phyloP scores from a whole-genome alignment of 805 yeast species.

The Cyberlindnera lachancei region DNA sequence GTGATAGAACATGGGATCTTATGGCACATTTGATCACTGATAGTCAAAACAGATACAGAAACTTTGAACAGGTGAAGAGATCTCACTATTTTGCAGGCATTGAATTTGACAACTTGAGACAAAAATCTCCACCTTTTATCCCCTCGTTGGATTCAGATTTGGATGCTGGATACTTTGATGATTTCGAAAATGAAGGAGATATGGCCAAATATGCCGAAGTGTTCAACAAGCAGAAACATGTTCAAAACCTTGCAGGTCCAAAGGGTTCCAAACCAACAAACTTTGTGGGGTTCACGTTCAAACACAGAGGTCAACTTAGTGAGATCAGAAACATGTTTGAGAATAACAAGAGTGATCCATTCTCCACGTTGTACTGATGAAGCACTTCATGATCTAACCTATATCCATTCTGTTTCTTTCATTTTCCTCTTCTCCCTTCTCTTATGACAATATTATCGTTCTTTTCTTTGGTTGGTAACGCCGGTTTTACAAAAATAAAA shows the following conservation, averaged over 20 bases:
- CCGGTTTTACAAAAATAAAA: no score
- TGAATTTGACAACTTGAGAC: constrained; percentile 66
- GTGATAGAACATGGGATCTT: constrained; percentile 94
- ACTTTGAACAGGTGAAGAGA: constrained; percentile 71
- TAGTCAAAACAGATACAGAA: constrained; percentile 65
- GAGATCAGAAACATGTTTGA: constrained; percentile 22
- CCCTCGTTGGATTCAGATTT: constrained; percentile 96
- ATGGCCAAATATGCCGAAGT: constrained; percentile 98
- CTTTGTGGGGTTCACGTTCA: constrained; percentile 93
- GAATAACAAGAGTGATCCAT: constrained; percentile 18
- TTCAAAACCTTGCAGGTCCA: constrained; percentile 71
- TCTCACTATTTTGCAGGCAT: constrained; percentile 82
- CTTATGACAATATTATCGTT: no score
- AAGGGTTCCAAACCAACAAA: constrained; percentile 53
- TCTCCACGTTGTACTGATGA: constrained; percentile 20
- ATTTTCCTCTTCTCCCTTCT: no score
- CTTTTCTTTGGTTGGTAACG: no score
- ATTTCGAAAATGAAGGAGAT: constrained; percentile 90
- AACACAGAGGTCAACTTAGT: constrained; percentile 48
- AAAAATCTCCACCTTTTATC: constrained; percentile 82
- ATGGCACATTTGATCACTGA: constrained; percentile 74
- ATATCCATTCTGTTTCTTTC: no score
- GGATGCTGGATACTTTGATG: constrained; percentile 98
- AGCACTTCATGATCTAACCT: background rate
- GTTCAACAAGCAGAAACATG: constrained; percentile 81